Evolutionary conservation across 2,329 filamentous ascomycete genomes (phyloP).

Genomic region (Fusarium heterosporum): DNA sequence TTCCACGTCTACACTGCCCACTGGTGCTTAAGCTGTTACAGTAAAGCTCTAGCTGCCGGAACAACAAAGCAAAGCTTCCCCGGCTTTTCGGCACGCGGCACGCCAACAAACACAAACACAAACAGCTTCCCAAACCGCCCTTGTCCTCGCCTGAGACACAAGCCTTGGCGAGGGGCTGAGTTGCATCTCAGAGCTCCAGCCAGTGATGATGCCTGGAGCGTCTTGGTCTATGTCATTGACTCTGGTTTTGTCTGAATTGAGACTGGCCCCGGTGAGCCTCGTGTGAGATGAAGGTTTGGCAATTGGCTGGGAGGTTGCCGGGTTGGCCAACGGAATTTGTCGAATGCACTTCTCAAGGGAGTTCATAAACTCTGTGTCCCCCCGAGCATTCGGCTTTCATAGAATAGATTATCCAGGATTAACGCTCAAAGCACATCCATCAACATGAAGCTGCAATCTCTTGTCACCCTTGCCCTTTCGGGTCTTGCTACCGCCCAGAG

Average conservation of each 20-base stretch:
- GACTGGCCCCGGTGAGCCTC: constrained; percentile 22
- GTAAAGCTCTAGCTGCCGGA: constrained; percentile 13
- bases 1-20: background rate
- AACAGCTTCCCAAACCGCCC: constrained; percentile 5
- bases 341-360: background rate
- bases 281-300: constrained; percentile 11
- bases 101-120: constrained; percentile 1
- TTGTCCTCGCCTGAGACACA: constrained; percentile 4
- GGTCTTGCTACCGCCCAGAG: constrained; percentile 40
- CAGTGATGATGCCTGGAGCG: constrained; percentile 27
- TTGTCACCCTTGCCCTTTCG: constrained; percentile 37
- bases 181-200: constrained; percentile 21
- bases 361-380: constrained; percentile 22
- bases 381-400: background rate
- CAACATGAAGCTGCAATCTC: constrained; percentile 42
- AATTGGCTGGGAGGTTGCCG: constrained; percentile 32
- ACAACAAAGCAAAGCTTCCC: constrained; percentile 7
- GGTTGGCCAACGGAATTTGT: constrained; percentile 7
- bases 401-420: constrained; percentile 2
- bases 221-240: constrained; percentile 45
- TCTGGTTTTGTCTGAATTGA: constrained; percentile 24
- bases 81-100: constrained; percentile 25
- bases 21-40: too few relatives aligned
- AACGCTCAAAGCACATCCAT: constrained; percentile 7
- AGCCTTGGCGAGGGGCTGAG: constrained; percentile 31